A percentile compares a stretch with the other conserved stretches of the same genome.
phyloP scores from a whole-genome alignment of 2,329 filamentous ascomycete genomes.

The Truncatella angustata region DNA sequence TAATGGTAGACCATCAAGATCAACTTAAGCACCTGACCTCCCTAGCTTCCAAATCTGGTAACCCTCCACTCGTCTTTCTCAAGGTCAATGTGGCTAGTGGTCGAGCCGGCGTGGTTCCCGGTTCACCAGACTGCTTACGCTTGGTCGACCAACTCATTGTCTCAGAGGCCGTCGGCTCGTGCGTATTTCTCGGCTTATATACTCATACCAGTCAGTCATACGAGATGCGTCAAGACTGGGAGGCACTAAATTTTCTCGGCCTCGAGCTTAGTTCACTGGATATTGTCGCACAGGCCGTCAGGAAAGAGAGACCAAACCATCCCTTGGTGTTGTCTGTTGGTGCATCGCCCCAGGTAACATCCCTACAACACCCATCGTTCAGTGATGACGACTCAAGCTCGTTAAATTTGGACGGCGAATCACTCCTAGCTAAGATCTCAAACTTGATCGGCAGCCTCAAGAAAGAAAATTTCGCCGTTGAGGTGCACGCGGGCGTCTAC shows the following conservation, averaged over 20 bases:
- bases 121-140: constrained; percentile 41
- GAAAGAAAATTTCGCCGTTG: constrained; percentile 47
- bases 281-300: constrained; percentile 40
- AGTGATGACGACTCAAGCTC: constrained; percentile 1
- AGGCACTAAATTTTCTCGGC: constrained; percentile 56
- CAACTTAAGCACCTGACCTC: constrained; percentile 53
- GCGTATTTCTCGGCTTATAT: constrained; percentile 64
- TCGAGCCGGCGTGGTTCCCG: constrained; percentile 64
- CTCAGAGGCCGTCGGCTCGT: constrained; percentile 35
- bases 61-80: constrained; percentile 58
- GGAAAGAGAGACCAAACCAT: constrained; percentile 24
- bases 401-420: background rate
- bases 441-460: constrained; percentile 36
- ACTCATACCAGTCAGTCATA: constrained; percentile 75
- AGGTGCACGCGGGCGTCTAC: constrained; percentile 77
- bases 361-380: constrained; percentile 55
- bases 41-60: constrained; percentile 39
- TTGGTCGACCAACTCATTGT: constrained; percentile 46
- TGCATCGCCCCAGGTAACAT: constrained; percentile 71
- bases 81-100: constrained; percentile 74
- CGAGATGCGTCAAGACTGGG: constrained; percentile 48
- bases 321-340: constrained; percentile 64
- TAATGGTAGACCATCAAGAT: constrained; percentile 68
- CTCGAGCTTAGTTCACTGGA: constrained; percentile 58
- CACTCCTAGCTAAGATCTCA: constrained; percentile 28